These are phyloP conservation scores for Nepenthes gracilis DNA, from an alignment of 148 eudicot genomes.

Conservation along the genomic window DNA sequence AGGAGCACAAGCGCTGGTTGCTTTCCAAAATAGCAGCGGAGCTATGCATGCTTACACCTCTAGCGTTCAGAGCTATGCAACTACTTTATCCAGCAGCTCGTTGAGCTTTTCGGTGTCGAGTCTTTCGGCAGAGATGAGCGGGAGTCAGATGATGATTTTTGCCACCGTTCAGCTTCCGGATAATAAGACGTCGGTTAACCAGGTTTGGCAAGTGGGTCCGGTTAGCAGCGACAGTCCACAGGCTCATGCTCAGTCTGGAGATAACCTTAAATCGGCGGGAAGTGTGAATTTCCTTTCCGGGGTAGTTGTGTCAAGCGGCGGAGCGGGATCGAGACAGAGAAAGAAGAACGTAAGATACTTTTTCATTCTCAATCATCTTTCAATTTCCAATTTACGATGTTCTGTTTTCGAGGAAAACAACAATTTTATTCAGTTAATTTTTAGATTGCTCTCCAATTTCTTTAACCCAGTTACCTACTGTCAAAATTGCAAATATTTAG, in stretches of 20 bases:
- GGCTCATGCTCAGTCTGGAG: slow-evolving; percentile 7
- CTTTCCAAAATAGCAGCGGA: slow-evolving; percentile 32
- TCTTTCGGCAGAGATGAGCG: slow-evolving; percentile 21
- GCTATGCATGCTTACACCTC: slow-evolving; percentile 40
- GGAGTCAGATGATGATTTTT: slow-evolving; percentile 35
- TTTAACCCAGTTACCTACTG: too few relatives aligned
- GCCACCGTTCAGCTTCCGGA: slow-evolving; percentile 55
- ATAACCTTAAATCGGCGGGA: slow-evolving; percentile 22
- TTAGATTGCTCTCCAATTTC: too few relatives aligned
- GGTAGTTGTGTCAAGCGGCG: slow-evolving; percentile 9
- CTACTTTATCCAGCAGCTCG: slow-evolving; percentile 5
- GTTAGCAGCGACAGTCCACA: slow-evolving; percentile 13
- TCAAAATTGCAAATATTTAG: too few relatives aligned
- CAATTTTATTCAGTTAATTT: neutral
- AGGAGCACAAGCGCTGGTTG: slow-evolving; percentile 59
- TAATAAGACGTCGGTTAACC: slow-evolving; percentile 32
- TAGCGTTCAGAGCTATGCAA: neutral
- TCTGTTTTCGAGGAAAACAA: neutral
- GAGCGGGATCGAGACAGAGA: slow-evolving; percentile 1
- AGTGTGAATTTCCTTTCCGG: slow-evolving; percentile 46
- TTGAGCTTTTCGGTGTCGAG: slow-evolving; percentile 44
- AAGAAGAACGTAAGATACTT: slow-evolving; percentile 25
- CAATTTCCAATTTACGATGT: neutral
- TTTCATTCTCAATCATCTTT: neutral
- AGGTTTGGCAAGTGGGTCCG: slow-evolving; percentile 77